Conservation (phyloP, 257 asterid species). For the Solanum ossicruentum region DNA sequence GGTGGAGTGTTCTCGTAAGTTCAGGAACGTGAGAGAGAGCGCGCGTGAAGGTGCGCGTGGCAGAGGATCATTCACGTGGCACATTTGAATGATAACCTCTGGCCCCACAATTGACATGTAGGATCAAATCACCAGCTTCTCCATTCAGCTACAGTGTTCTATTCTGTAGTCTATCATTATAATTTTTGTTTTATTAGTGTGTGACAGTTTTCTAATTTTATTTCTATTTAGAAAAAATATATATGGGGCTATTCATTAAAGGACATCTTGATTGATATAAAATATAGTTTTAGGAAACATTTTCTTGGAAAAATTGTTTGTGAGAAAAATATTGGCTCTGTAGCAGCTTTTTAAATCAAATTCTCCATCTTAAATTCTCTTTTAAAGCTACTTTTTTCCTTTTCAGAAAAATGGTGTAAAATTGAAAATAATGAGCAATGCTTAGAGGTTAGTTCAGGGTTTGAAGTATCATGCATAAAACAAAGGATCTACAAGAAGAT, state of each 20-base stretch:
- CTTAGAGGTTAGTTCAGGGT: not conserved
- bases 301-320: not conserved
- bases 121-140: not conserved
- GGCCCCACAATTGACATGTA: not conserved
- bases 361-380: not conserved
- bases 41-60: not conserved
- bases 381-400: not conserved
- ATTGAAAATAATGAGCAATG: not conserved
- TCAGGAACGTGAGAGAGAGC: constrained; percentile 5
- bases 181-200: not conserved
- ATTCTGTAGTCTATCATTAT: not conserved
- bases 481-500: not conserved
- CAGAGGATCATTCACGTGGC: constrained; percentile 4
- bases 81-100: not conserved
- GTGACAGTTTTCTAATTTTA: not conserved
- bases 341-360: not conserved
- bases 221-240: not conserved
- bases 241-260: not conserved
- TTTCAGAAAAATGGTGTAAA: not conserved
- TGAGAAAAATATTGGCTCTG: not conserved
- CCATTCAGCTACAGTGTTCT: not conserved
- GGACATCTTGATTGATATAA: not conserved
- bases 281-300: no score
- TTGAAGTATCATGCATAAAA: not conserved
- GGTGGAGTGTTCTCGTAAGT: constrained; percentile 21